Evolutionary conservation across 2,329 filamentous ascomycete species (phyloP).

Genomic region (Cryphonectria nitschkei): DNA sequence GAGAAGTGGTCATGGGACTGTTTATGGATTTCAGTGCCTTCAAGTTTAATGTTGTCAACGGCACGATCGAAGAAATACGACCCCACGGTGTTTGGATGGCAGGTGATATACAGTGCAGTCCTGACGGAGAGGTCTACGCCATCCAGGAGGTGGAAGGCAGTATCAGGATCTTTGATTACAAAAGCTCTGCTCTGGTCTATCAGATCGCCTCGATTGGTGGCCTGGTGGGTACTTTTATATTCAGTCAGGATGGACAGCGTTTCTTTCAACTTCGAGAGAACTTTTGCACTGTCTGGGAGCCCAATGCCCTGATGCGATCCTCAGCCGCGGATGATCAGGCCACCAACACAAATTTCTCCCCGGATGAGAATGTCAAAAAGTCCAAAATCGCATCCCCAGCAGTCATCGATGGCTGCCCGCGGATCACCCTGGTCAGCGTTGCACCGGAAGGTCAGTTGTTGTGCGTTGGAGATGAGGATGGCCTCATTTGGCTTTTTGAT

Average conservation of each 20-base stretch:
- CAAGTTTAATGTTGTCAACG: neutral
- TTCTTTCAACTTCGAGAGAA: neutral
- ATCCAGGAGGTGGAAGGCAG: neutral
- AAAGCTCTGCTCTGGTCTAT: neutral
- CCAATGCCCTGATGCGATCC: neutral
- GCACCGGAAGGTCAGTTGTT: neutral
- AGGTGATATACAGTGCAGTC: neutral
- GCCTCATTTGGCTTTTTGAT: neutral
- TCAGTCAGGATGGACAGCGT: neutral
- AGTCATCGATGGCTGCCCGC: neutral
- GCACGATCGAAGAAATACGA: neutral
- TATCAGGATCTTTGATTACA: neutral
- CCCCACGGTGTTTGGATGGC: neutral
- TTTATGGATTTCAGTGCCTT: neutral
- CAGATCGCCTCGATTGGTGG: neutral
- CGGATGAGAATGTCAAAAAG: neutral
- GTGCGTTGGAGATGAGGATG: neutral
- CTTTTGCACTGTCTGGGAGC: conserved; percentile 1
- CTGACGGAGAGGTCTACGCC: neutral
- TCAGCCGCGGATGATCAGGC: neutral
- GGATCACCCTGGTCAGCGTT: neutral
- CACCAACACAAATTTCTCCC: neutral
- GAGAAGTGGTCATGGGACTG: neutral
- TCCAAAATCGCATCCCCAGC: neutral
- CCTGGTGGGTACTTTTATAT: neutral